Evolutionary conservation across 345 rosid species (phyloP).

Genomic region (Zanthoxylum bungeanum): DNA sequence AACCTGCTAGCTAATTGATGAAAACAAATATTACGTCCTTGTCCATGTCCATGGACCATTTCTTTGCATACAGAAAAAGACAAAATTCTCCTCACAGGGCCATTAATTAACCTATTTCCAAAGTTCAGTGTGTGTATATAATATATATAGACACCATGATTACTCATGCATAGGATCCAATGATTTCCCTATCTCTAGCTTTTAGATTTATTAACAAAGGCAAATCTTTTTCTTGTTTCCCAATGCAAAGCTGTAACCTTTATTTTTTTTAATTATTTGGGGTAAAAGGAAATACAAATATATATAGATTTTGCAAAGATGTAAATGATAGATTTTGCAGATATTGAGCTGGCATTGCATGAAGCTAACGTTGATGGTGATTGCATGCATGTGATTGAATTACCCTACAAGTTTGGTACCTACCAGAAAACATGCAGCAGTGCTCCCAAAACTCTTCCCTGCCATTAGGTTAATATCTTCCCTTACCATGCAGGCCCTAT

Average conservation of each 20-base stretch:
- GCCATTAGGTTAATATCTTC: not conserved
- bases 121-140: not conserved
- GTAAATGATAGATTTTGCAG: not conserved
- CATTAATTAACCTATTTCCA: not conserved
- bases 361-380: not conserved
- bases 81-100: conserved; percentile 6
- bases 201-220: not conserved
- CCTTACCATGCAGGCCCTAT: not conserved
- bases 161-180: conserved; percentile 12
- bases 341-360: not conserved
- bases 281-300: not conserved
- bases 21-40: not conserved
- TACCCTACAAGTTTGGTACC: conserved; percentile 12
- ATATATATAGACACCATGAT: not conserved
- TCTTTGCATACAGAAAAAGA: not conserved
- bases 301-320: not conserved
- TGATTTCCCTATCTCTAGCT: not conserved
- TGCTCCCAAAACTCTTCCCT: not conserved
- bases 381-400: not conserved
- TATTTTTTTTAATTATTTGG: not conserved
- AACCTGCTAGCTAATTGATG: not conserved
- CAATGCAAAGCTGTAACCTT: not conserved
- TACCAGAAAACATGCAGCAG: not conserved
- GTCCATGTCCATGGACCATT: not conserved
- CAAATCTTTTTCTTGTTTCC: not conserved